Evolutionary conservation across 805 yeast species (phyloP), one percentile per base, ranked within the genome.

Genomic region (Starmerella stellata): DNA sequence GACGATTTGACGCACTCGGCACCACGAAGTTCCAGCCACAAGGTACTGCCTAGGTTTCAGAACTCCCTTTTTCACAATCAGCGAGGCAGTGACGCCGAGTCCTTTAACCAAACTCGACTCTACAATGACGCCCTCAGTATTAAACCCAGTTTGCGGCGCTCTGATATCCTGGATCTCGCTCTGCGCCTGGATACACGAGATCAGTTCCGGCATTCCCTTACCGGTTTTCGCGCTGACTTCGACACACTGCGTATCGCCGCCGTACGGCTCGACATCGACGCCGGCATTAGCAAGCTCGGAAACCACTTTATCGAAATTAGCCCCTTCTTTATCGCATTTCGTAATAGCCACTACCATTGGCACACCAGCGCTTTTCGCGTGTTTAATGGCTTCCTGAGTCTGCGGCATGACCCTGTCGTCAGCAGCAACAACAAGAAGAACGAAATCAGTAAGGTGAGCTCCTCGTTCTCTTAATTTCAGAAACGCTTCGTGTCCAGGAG

Each of bases 321-420:
- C 72, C 23, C 75, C 79, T 4, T 74, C 76, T 50, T 75, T 77
- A 54, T 87, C 98, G 49, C 92, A 78, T 56, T 90, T 90, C 48
- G 90, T 87, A 30, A 90, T 70, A 1, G 96, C 98, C 9, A 90
- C 93, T 39, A 90, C 75, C 45, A 85, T 63, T 1, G 85, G 82
- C 13, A 81, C 90, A 9, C 75, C 75, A 0, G 92, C 74, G 36
- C 72, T 71, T 46, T 77, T 76, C 3, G 93, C 85, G 57, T 90
- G 98, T 51, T 78, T 82, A 44, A 90, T 81, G 2, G 96, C 96
- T 57, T 90, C 98, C 30, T 75, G 66, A 0, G 98, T 90, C 56
- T 90, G 98, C 0, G 96, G 96, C 93, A 78, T 90, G 18, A 90
- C 92, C 1, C 95, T 80, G 59, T 90, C 98, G 56, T 90, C 95